Evolutionary conservation across 495 filamentous ascomycete genomes (phyloP).

Genomic region (Terfezia claveryi): DNA sequence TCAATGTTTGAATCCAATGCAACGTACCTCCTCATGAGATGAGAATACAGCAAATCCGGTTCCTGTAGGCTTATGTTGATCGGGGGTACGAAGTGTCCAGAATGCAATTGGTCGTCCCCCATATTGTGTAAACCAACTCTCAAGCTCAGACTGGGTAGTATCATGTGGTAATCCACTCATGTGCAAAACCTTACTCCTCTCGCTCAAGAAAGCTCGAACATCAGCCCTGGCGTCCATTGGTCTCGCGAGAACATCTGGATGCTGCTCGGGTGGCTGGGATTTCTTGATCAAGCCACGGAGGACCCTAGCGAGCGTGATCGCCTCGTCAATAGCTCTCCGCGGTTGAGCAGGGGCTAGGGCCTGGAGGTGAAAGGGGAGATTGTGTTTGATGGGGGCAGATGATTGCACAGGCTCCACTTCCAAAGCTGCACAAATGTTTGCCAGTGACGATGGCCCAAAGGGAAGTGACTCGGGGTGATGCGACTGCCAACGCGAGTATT

Average conservation of each 20-base stretch:
- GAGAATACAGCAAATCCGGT: conserved; percentile 96
- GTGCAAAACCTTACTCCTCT: conserved; percentile 92
- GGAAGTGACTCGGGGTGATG: conserved; percentile 94
- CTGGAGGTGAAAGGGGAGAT: conserved; percentile 92
- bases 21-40: conserved; percentile 90
- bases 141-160: conserved; percentile 91
- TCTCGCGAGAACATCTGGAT: conserved; percentile 72
- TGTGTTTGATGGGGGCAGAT: conserved; percentile 95
- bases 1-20: background rate
- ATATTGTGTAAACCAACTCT: conserved; percentile 98
- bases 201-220: conserved; percentile 83
- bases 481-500: conserved; percentile 95
- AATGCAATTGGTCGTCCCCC: conserved; percentile 97
- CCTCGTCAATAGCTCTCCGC: conserved; percentile 90
- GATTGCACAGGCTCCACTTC: conserved; percentile 94
- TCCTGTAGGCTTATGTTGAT: conserved; percentile 95
- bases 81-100: conserved; percentile 91
- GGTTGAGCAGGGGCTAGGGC: conserved; percentile 92
- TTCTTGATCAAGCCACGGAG: conserved; percentile 81
- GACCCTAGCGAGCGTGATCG: conserved; percentile 78
- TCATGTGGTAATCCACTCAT: conserved; percentile 94
- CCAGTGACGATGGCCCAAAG: conserved; percentile 80
- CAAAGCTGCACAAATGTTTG: conserved; percentile 92
- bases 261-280: conserved; percentile 79
- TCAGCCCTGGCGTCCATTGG: conserved; percentile 95